Evolutionary conservation across 2,329 filamentous ascomycete genomes (phyloP).

Genomic region (Xylariaceae sp.): DNA sequence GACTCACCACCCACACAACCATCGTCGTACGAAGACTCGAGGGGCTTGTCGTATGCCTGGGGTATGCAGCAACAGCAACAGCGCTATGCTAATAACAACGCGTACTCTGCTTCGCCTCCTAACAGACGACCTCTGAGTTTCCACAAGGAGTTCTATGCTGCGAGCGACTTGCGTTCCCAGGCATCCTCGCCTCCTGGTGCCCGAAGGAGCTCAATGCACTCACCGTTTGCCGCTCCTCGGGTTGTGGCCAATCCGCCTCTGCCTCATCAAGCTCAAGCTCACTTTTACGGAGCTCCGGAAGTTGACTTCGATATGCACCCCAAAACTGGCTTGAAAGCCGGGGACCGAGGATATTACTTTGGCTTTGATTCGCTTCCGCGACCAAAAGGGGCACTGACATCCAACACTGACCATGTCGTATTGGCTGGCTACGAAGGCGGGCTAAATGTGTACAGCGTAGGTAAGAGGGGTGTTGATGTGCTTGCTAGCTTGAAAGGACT

Average conservation of each 20-base stretch:
- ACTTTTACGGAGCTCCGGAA: conserved; percentile 68
- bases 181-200: conserved; percentile 35
- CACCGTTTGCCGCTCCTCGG: conserved; percentile 41
- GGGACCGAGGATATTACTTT: conserved; percentile 71
- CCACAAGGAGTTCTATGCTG: conserved; percentile 37
- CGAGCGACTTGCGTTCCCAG: conserved; percentile 36
- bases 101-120: conserved; percentile 31
- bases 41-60: conserved; percentile 30
- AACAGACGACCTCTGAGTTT: conserved; percentile 38
- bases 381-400: conserved; percentile 31
- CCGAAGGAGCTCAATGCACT: conserved; percentile 49
- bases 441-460: conserved; percentile 70
- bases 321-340: conserved; percentile 55
- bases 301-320: conserved; percentile 57
- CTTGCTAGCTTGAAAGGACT: conserved; percentile 71
- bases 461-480: conserved; percentile 66
- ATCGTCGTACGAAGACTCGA: conserved; percentile 33
- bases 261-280: conserved; percentile 62
- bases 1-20: conserved; percentile 35
- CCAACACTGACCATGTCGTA: conserved; percentile 59
- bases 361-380: conserved; percentile 69
- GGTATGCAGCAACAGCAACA: conserved; percentile 34
- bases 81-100: conserved; percentile 25
- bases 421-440: conserved; percentile 78
- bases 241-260: conserved; percentile 45